Percentiles rank a stretch among this genome's conserved stretches.
Evolutionary conservation across 805 yeast species (phyloP).

Genomic region (Blastobotrys terrestris): DNA sequence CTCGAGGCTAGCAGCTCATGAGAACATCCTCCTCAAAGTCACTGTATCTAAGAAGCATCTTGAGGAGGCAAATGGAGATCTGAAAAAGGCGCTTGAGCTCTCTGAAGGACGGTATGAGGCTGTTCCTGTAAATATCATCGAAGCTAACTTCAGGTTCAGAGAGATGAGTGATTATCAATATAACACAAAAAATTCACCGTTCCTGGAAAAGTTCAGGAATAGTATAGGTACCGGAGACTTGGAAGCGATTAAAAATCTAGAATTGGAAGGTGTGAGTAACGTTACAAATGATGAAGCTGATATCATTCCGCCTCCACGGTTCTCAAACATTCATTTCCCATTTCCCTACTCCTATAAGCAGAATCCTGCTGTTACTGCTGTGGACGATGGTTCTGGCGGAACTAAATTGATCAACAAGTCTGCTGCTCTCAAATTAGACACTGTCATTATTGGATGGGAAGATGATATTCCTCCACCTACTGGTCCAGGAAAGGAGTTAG

Average conservation of each 20-base stretch:
- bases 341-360: conserved; percentile 71
- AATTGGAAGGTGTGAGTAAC: conserved; percentile 21
- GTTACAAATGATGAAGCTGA: conserved; percentile 41
- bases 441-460: conserved; percentile 30
- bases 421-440: conserved; percentile 25
- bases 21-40: conserved; percentile 30
- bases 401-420: conserved; percentile 29
- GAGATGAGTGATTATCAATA: conserved; percentile 86
- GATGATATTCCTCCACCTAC: conserved; percentile 38
- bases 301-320: conserved; percentile 81
- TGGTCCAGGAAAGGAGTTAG: conserved; percentile 25
- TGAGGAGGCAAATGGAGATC: conserved; percentile 33
- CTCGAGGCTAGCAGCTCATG: conserved; percentile 25
- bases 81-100: conserved; percentile 56
- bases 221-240: conserved; percentile 41
- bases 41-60: conserved; percentile 26
- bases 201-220: conserved; percentile 36
- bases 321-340: conserved; percentile 71
- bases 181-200: conserved; percentile 50
- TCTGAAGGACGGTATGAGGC: conserved; percentile 45
- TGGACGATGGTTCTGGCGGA: conserved; percentile 47
- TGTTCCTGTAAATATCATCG: conserved; percentile 61
- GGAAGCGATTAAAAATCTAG: conserved; percentile 36
- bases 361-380: conserved; percentile 52
- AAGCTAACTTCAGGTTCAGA: conserved; percentile 67